A percentile compares a stretch with the other conserved stretches of the same genome.
phyloP scores from a whole-genome alignment of 352 stramenopile species.

The Globisporangium takayamanum region DNA sequence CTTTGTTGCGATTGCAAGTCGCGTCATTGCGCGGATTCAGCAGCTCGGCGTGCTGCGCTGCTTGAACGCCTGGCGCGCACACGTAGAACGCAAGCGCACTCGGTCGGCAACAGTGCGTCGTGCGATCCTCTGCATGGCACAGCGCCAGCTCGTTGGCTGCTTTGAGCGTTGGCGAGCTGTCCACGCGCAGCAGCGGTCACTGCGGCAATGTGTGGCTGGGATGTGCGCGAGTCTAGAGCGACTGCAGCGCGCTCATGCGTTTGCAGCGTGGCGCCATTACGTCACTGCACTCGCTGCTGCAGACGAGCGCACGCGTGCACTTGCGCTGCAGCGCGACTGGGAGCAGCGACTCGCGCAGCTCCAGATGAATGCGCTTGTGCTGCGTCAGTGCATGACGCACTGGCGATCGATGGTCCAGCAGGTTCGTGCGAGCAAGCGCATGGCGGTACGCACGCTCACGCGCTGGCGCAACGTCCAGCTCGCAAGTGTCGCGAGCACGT shows the following conservation, averaged over 20 bases:
- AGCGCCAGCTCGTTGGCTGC: conserved; percentile 8
- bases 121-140: conserved; percentile 27
- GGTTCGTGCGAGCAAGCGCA: neutral
- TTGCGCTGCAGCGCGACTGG: conserved; percentile 20
- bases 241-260: neutral
- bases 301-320: conserved; percentile 11
- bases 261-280: conserved; percentile 14
- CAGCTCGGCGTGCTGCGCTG: conserved; percentile 31
- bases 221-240: neutral
- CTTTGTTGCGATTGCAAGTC: neutral
- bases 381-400: conserved; percentile 18
- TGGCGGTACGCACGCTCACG: conserved; percentile 17
- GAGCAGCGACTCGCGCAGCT: conserved; percentile 18
- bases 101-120: conserved; percentile 19
- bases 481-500: conserved; percentile 15
- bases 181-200: neutral
- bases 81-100: conserved; percentile 5
- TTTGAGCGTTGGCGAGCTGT: conserved; percentile 17
- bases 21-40: conserved; percentile 19
- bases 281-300: conserved; percentile 9
- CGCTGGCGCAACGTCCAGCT: conserved; percentile 21
- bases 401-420: conserved; percentile 18
- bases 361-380: conserved; percentile 17
- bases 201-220: neutral
- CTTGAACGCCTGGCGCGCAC: conserved; percentile 49